A percentile compares a stretch with the other conserved stretches of the same genome.
Conservation (phyloP, 306 rosid genomes). For the Pyrus bretschneideri region DNA sequence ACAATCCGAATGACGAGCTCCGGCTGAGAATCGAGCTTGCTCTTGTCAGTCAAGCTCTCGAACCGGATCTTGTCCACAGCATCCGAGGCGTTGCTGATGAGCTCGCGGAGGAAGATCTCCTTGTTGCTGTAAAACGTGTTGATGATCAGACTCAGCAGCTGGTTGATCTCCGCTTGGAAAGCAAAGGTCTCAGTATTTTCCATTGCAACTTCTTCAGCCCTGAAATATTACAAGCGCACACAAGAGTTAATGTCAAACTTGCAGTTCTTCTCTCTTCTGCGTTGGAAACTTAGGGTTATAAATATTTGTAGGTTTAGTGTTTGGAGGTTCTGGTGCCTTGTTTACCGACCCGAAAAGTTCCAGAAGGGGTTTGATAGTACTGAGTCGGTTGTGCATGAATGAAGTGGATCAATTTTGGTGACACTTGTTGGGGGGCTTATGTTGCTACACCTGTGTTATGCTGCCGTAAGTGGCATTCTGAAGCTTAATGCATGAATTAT, state of each 20-base stretch:
- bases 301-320: not conserved
- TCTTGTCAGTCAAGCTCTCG: slow-evolving; percentile 30
- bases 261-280: not conserved
- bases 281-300: not conserved
- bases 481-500: not conserved
- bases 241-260: not conserved
- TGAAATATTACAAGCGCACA: not conserved
- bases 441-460: not conserved
- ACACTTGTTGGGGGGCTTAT: not conserved
- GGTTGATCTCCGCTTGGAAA: slow-evolving; percentile 31
- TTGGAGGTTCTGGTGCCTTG: slow-evolving; percentile 7
- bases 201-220: slow-evolving; percentile 18
- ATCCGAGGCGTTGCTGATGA: slow-evolving; percentile 29
- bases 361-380: not conserved
- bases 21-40: slow-evolving; percentile 19
- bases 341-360: not conserved
- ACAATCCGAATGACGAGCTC: slow-evolving; percentile 25
- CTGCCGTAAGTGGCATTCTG: not conserved
- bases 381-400: not conserved
- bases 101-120: slow-evolving; percentile 31
- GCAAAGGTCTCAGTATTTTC: slow-evolving; percentile 18
- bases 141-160: slow-evolving; percentile 33
- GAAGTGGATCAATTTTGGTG: not conserved
- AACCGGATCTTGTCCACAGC: slow-evolving; percentile 30
- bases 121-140: slow-evolving; percentile 32